phyloP scores from a whole-genome alignment of 345 rosid genomes.

The Ceriops tagal region DNA sequence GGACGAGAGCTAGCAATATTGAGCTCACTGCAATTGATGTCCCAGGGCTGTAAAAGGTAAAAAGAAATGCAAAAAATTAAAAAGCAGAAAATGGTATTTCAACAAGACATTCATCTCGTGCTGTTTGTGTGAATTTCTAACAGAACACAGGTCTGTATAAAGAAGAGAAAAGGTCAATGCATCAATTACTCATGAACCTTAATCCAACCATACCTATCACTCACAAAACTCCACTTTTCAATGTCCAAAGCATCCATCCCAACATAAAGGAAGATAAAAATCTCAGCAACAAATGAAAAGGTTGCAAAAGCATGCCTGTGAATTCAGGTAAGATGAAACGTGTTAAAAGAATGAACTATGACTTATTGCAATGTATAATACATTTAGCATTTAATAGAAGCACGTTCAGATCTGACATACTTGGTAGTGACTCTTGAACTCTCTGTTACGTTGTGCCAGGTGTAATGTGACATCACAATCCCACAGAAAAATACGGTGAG shows the following conservation, averaged over 20 bases:
- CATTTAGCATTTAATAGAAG: background rate
- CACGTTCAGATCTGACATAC: slow-evolving; percentile 38
- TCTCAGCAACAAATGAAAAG: slow-evolving; percentile 88
- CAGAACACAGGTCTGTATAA: background rate
- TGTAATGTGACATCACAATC: slow-evolving; percentile 91
- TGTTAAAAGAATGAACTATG: background rate
- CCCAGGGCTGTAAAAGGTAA: slow-evolving; percentile 55
- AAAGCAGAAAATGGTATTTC: background rate
- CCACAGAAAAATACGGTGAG: slow-evolving; percentile 92
- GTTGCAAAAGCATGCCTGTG: slow-evolving; percentile 96
- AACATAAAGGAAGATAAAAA: slow-evolving; percentile 86
- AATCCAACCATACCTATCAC: slow-evolving; percentile 45
- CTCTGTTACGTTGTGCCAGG: slow-evolving; percentile 95
- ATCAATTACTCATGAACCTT: background rate
- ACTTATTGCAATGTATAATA: background rate
- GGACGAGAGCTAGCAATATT: slow-evolving; percentile 60
- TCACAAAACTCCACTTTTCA: slow-evolving; percentile 92
- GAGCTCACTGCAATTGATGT: slow-evolving; percentile 86
- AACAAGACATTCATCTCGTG: background rate
- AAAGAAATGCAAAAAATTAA: slow-evolving; percentile 6
- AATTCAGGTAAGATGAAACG: background rate
- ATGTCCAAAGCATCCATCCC: slow-evolving; percentile 99
- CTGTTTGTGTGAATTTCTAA: no score
- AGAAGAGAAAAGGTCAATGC: background rate
- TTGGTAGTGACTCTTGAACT: slow-evolving; percentile 83